A percentile compares a stretch with the other conserved stretches of the same genome.
Conservation (phyloP, 2,329 filamentous ascomycete species). For the Keithomyces neogunnii region DNA sequence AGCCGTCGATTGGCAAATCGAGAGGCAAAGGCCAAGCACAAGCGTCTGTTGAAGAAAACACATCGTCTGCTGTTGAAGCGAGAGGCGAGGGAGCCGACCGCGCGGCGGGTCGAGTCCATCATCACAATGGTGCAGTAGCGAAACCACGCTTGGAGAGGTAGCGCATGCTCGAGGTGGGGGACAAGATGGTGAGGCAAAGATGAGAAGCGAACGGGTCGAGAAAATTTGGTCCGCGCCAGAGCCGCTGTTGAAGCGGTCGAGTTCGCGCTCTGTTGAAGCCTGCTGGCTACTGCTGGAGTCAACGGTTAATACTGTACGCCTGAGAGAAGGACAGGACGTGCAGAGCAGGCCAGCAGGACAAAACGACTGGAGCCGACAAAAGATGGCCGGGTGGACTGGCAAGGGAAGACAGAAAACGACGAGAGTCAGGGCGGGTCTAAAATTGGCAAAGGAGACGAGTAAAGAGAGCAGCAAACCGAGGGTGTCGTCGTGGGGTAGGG, state of each 20-base stretch:
- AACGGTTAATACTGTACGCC: background rate
- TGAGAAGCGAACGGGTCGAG: background rate
- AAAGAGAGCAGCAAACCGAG: too few relatives aligned
- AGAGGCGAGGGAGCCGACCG: conserved; percentile 4
- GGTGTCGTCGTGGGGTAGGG: too few relatives aligned
- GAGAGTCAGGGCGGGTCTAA: too few relatives aligned
- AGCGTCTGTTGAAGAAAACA: conserved; percentile 6
- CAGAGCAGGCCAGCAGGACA: background rate
- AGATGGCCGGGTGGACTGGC: too few relatives aligned
- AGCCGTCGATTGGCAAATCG: conserved; percentile 21
- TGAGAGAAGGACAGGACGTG: background rate
- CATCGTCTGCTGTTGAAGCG: conserved; percentile 1
- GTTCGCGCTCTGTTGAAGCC: background rate
- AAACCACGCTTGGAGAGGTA: background rate
- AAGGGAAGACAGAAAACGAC: too few relatives aligned
- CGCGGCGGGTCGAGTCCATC: conserved; percentile 1
- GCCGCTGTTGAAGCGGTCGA: conserved; percentile 2
- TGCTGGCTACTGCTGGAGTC: background rate
- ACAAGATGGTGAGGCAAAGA: background rate
- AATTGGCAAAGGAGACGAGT: too few relatives aligned
- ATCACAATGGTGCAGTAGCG: background rate
- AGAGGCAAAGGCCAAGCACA: conserved; percentile 9
- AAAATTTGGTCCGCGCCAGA: background rate
- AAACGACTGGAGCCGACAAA: background rate
- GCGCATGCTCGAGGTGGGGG: conserved; percentile 1